Conservation (phyloP, 2,329 filamentous ascomycete species). For the Emmonsia crescens region DNA sequence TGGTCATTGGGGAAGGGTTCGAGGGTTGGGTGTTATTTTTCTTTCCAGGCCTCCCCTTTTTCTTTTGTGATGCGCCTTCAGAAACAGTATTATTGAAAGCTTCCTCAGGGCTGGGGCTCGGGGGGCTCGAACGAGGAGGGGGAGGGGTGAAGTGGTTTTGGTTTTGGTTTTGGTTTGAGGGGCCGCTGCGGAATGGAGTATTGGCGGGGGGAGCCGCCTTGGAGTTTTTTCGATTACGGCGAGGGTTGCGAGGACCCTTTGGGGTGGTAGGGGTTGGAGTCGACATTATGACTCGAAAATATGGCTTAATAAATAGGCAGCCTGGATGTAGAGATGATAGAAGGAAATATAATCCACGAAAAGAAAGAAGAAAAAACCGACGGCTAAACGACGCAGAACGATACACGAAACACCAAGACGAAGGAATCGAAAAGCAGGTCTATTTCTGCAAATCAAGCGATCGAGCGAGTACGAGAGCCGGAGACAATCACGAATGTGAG, state of each 20-base stretch:
- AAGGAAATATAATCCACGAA: slow-evolving; percentile 19
- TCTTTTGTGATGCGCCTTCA: slow-evolving; percentile 24
- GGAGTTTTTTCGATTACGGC: slow-evolving; percentile 26
- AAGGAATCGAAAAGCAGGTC: slow-evolving; percentile 3
- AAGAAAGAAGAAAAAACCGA: slow-evolving; percentile 13
- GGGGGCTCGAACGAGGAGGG: slow-evolving; percentile 29
- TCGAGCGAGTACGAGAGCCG: neutral
- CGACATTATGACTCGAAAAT: slow-evolving; percentile 33
- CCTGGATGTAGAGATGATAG: slow-evolving; percentile 22
- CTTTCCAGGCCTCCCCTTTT: slow-evolving; percentile 26
- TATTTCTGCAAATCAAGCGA: neutral
- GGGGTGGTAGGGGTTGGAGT: slow-evolving; percentile 31
- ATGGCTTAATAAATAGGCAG: slow-evolving; percentile 43
- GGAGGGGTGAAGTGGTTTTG: neutral
- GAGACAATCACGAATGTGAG: neutral
- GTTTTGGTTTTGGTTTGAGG: neutral
- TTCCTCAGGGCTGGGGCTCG: slow-evolving; percentile 25
- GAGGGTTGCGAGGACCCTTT: slow-evolving; percentile 28
- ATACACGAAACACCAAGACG: slow-evolving; percentile 9
- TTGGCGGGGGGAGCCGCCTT: slow-evolving; percentile 17
- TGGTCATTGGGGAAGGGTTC: slow-evolving; percentile 16
- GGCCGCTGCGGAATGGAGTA: neutral
- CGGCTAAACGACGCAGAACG: slow-evolving; percentile 8
- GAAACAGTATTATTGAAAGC: slow-evolving; percentile 21
- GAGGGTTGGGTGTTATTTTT: slow-evolving; percentile 23